Base-by-base conservation (phyloP, 495 filamentous ascomycete genomes). In the Hypoxylon fuscum region DNA sequence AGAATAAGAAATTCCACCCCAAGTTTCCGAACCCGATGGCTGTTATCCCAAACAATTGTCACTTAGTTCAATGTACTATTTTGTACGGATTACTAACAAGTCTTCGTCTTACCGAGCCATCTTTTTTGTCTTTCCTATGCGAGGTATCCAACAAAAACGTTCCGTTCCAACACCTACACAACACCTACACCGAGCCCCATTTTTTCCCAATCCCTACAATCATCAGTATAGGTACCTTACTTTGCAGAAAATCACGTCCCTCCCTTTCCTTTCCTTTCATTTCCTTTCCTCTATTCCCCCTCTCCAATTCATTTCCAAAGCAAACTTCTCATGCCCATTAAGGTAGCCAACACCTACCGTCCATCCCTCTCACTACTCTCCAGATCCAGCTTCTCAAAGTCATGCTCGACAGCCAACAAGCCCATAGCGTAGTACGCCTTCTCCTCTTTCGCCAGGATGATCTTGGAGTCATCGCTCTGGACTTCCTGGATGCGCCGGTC, bases 361-460 rank as follows among this genome's bases (percentile, higher is more conserved):
- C 49, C 40, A 18, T 55, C 61, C 31, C 62, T 52, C 43, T 67
- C 61, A 8, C 55, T 55, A 3, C 49, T 32, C 7, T 73, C 62
- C 27, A 85, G 53, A 41, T 79, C 79, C 49, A 85, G 63, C 49
- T 62, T 74, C 58, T 83, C 77, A 53, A 85, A 68, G 57, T 85
- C 82, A 37, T 76, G 69, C 63, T 84, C 79, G 29, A 84, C 73
- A 17, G 77, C 77, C 12, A 85, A 59, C 62, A 85, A 29, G 2
- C 81, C 82, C 42, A 85, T 70, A 18, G 82, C 82, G 66, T 81
- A 85, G 55, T 81, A 80, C 6, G 81, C 72, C 56, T 77, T 73
- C 56, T 83, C 81, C 53, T 76, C 71, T 70, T 74, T 73, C 6
- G 75, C 74, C n/a, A 84, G 68, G 37, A 79, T 76, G 22, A 81